Evolutionary conservation across 306 rosid genomes (phyloP).

Genomic region (Crotalaria pallida): DNA sequence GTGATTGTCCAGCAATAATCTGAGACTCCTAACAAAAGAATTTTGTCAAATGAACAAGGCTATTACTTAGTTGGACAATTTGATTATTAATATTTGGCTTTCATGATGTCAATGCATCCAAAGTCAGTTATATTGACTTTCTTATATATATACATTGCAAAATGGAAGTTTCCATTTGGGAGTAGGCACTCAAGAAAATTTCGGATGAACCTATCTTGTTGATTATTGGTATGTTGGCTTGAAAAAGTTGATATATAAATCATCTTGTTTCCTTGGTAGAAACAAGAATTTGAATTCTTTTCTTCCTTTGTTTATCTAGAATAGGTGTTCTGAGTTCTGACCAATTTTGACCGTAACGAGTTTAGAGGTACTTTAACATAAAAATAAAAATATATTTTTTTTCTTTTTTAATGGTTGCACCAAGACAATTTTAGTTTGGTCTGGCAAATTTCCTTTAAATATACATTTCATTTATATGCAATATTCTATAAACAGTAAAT

Average conservation of each 20-base stretch:
- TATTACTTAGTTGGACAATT: conserved; percentile 5
- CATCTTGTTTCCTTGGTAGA: background rate
- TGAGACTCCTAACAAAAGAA: background rate
- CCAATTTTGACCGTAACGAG: background rate
- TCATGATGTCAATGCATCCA: background rate
- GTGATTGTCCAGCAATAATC: background rate
- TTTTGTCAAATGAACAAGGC: conserved; percentile 10
- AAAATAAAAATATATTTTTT: background rate
- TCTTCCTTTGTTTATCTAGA: background rate
- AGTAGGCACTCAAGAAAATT: background rate
- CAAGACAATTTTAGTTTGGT: background rate
- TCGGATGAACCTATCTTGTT: background rate
- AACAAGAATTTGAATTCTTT: background rate
- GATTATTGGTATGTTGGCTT: background rate
- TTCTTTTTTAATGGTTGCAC: background rate
- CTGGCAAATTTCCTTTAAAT: background rate
- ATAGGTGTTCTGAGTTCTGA: background rate
- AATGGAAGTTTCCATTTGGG: background rate
- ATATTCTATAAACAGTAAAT: background rate
- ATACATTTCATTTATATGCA: background rate
- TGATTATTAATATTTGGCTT: background rate
- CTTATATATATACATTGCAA: background rate
- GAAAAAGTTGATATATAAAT: background rate
- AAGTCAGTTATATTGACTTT: background rate
- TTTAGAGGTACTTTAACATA: background rate